These are phyloP conservation scores for Fusarium sp. DNA, from an alignment of 2,329 filamentous ascomycete species.

Conservation along the genomic window DNA sequence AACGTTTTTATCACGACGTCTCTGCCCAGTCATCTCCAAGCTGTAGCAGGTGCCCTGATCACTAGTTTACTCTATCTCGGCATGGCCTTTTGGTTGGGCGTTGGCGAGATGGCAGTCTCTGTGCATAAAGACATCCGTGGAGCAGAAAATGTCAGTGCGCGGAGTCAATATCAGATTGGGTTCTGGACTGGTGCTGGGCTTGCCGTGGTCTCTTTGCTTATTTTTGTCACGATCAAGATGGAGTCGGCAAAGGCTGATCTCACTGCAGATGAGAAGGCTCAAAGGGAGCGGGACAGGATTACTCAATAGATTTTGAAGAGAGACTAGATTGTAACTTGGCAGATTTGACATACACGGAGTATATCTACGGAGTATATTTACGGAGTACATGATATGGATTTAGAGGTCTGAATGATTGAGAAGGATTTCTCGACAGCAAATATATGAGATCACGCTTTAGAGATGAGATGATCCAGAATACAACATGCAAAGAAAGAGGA, in stretches of 20 bases:
- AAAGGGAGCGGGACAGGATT: conserved; percentile 27
- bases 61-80: conserved; percentile 75
- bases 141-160: conserved; percentile 54
- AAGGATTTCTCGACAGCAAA: neutral
- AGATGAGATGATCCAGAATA: neutral
- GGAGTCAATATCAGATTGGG: conserved; percentile 71
- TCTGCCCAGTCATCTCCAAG: conserved; percentile 75
- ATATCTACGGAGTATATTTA: too few relatives aligned
- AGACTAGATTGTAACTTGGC: neutral
- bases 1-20: conserved; percentile 84
- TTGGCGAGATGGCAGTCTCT: conserved; percentile 74
- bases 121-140: conserved; percentile 55
- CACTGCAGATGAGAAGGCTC: conserved; percentile 68
- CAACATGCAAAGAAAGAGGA: neutral
- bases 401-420: neutral
- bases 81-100: conserved; percentile 77
- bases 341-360: too few relatives aligned
- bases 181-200: conserved; percentile 76
- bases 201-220: conserved; percentile 62
- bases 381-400: too few relatives aligned
- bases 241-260: conserved; percentile 67
- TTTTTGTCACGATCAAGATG: conserved; percentile 70
- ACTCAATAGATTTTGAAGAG: fast-evolving
- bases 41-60: conserved; percentile 74
- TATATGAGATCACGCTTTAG: neutral